A percentile compares a stretch with the other conserved stretches of the same genome.
These are phyloP conservation scores for Eutypella sp. DNA, from an alignment of 2,329 filamentous ascomycete species.

Conservation along the genomic window DNA sequence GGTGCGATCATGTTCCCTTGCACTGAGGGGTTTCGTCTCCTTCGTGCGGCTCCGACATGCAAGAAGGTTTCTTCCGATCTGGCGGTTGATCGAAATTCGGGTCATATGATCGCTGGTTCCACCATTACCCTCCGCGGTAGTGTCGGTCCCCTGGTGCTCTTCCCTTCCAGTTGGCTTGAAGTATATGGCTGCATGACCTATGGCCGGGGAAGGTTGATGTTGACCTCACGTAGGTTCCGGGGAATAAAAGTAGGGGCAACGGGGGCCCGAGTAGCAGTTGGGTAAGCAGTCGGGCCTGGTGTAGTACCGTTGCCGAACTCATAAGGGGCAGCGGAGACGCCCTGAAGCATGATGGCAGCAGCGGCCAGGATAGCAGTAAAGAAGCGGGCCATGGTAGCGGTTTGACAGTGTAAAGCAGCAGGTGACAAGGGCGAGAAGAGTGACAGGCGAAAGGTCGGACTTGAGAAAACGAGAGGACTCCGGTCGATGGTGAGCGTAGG, in stretches of 20 bases:
- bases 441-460: constrained; percentile 7
- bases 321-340: constrained; percentile 21
- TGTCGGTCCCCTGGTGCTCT: not conserved
- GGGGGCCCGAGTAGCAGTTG: not conserved
- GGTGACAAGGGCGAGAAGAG: constrained; percentile 5
- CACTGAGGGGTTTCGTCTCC: not conserved
- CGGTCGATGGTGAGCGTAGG: not conserved
- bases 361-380: constrained; percentile 23
- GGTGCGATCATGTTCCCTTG: not conserved
- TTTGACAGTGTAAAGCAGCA: constrained; percentile 2
- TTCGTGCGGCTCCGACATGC: not conserved
- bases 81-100: not conserved
- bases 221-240: not conserved
- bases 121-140: not conserved
- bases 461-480: not conserved
- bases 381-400: constrained; percentile 22
- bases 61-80: not conserved
- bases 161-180: too few species aligned
- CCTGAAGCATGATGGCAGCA: constrained; percentile 19
- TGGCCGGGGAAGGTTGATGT: not conserved
- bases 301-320: constrained; percentile 14
- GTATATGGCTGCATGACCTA: not conserved
- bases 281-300: constrained; percentile 5
- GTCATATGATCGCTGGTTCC: not conserved
- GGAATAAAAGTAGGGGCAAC: not conserved